These are phyloP conservation scores for Omphalea diandra DNA, from an alignment of 441 rosid genomes.

Conservation along the genomic window DNA sequence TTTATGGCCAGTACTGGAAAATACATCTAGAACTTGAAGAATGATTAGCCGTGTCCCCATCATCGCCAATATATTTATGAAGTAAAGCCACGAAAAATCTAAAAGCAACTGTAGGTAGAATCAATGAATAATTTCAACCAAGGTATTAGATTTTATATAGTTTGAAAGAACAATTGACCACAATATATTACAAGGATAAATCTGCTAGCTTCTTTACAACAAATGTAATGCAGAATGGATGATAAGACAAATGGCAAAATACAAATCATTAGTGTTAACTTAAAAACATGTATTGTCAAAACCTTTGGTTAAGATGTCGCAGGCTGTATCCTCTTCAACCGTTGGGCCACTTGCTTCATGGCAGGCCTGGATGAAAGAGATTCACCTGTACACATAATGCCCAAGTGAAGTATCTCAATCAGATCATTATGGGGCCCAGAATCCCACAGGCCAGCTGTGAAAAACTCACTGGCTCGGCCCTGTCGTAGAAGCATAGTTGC, in stretches of 20 bases:
- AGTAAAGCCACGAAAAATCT: slow-evolving; percentile 2
- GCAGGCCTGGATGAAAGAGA: slow-evolving; percentile 52
- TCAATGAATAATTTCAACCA: not conserved
- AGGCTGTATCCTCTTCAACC: slow-evolving; percentile 51
- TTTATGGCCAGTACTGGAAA: not conserved
- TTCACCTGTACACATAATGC: slow-evolving; percentile 46
- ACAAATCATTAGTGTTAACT: slow-evolving; percentile 26
- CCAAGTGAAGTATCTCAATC: slow-evolving; percentile 43
- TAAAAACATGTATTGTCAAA: slow-evolving; percentile 19
- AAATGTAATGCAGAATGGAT: slow-evolving; percentile 18
- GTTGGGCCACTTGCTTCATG: slow-evolving; percentile 55
- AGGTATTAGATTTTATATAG: slow-evolving; percentile 9
- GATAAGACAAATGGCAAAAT: slow-evolving; percentile 20
- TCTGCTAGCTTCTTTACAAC: slow-evolving; percentile 25
- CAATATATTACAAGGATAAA: slow-evolving; percentile 18
- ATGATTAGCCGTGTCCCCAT: not conserved
- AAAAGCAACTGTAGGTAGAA: not conserved
- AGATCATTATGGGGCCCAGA: slow-evolving; percentile 50
- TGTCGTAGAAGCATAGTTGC: slow-evolving; percentile 46
- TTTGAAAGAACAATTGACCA: slow-evolving; percentile 12
- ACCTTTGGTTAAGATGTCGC: slow-evolving; percentile 35
- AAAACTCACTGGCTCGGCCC: slow-evolving; percentile 48
- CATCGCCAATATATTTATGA: not conserved
- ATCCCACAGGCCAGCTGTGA: slow-evolving; percentile 49
- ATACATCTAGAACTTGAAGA: not conserved